Evolutionary conservation across 2,329 filamentous ascomycete species (phyloP).

Genomic region (Calycina herbarum): DNA sequence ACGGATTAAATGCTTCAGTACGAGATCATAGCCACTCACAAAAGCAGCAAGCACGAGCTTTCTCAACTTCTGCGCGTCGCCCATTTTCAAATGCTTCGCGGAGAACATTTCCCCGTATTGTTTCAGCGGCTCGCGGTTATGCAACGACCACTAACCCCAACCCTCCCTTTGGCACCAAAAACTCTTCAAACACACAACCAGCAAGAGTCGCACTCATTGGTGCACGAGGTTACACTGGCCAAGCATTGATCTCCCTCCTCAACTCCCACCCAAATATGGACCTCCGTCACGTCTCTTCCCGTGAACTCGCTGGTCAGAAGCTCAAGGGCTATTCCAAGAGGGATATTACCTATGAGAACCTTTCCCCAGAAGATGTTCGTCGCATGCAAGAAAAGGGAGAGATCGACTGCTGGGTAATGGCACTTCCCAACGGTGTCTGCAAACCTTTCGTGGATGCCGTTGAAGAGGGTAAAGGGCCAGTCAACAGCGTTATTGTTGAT

Average conservation of each 20-base stretch:
- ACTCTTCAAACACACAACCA: conserved; percentile 76
- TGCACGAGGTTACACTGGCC: conserved; percentile 90
- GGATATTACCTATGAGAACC: conserved; percentile 88
- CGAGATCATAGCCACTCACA: conserved; percentile 43
- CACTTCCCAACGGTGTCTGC: conserved; percentile 91
- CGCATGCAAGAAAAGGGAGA: conserved; percentile 80
- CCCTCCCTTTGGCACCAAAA: conserved; percentile 85
- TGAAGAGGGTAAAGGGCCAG: conserved; percentile 61
- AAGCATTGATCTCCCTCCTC: conserved; percentile 83
- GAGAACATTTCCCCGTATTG: conserved; percentile 18
- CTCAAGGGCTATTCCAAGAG: conserved; percentile 89
- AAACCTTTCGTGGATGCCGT: conserved; percentile 91
- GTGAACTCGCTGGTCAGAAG: conserved; percentile 84
- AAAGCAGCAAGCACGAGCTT: conserved; percentile 64
- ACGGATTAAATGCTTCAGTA: conserved; percentile 47
- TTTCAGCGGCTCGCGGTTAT: conserved; percentile 47
- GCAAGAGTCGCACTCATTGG: conserved; percentile 85
- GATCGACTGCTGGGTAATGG: conserved; percentile 97
- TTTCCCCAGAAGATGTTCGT: conserved; percentile 81
- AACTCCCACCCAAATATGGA: conserved; percentile 90
- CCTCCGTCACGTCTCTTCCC: conserved; percentile 86
- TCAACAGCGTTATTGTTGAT: conserved; percentile 80
- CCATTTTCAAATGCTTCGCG: conserved; percentile 31
- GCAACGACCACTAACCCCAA: conserved; percentile 78
- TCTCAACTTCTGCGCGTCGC: conserved; percentile 59